These are phyloP conservation scores for Xylogone sp. DNA, from an alignment of 2,329 filamentous ascomycete genomes.

Conservation along the genomic window DNA sequence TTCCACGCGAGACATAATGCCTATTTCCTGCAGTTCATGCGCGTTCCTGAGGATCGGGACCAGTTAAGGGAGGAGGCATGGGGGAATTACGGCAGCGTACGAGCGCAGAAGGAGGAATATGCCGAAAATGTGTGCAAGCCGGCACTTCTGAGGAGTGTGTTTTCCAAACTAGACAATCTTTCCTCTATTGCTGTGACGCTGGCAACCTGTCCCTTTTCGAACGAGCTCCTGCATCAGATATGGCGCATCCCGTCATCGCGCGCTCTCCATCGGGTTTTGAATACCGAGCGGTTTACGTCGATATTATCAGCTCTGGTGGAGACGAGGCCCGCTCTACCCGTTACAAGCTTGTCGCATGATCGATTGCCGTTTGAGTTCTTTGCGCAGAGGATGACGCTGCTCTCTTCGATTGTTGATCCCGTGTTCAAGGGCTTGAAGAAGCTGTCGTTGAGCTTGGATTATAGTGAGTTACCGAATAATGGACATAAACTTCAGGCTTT, in stretches of 20 bases:
- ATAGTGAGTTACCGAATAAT: conserved; percentile 15
- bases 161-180: conserved; percentile 17
- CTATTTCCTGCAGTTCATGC: conserved; percentile 22
- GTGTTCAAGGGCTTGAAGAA: conserved; percentile 13
- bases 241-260: conserved; percentile 23
- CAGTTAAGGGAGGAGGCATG: conserved; percentile 27
- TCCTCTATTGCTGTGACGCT: conserved; percentile 16
- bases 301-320: conserved; percentile 13
- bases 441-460: conserved; percentile 17
- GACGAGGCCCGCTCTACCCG: conserved; percentile 5
- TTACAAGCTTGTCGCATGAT: conserved; percentile 20
- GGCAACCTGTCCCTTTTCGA: conserved; percentile 16
- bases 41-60: conserved; percentile 20
- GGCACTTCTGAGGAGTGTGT: conserved; percentile 10
- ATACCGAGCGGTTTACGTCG: conserved; percentile 16
- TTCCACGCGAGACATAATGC: conserved; percentile 26
- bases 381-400: conserved; percentile 11
- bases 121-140: conserved; percentile 15
- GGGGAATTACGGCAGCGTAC: conserved; percentile 25
- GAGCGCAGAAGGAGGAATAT: conserved; percentile 22
- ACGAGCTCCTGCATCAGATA: conserved; percentile 14
- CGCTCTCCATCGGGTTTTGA: conserved; percentile 14
- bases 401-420: conserved; percentile 9
- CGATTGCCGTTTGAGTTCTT: conserved; percentile 26
- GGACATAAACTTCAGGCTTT: conserved; percentile 11